These are phyloP conservation scores for Cochlearia excelsa DNA, from an alignment of 345 rosid genomes.

Conservation along the genomic window DNA sequence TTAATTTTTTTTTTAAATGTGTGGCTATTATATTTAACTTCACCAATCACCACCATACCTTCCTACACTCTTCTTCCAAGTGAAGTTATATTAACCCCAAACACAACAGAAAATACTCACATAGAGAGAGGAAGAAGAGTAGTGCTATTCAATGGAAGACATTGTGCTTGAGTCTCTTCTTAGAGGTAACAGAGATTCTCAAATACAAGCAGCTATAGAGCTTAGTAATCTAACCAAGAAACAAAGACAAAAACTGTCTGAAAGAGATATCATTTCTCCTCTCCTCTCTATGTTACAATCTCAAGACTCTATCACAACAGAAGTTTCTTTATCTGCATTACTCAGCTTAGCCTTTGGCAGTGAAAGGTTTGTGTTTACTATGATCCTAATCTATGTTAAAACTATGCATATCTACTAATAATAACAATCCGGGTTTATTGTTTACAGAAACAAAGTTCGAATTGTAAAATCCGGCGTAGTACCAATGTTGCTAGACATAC, in stretches of 20 bases:
- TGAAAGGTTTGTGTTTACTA: constrained; percentile 51
- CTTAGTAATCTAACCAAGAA: constrained; percentile 48
- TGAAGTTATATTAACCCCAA: constrained; percentile 26
- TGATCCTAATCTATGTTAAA: not conserved
- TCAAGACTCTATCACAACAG: constrained; percentile 54
- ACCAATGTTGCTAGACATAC: constrained; percentile 56
- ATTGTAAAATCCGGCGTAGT: constrained; percentile 62
- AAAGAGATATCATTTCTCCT: constrained; percentile 61
- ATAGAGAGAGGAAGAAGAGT: constrained; percentile 26
- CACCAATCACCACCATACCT: constrained; percentile 30
- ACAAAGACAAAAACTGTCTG: constrained; percentile 61
- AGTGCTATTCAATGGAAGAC: constrained; percentile 50
- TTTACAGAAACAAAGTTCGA: constrained; percentile 65
- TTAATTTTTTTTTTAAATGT: not conserved
- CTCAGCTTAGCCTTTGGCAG: constrained; percentile 87
- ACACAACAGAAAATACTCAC: not conserved
- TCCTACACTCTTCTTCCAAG: constrained; percentile 36
- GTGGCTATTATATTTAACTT: constrained; percentile 23
- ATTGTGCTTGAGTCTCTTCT: constrained; percentile 48
- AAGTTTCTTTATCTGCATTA: constrained; percentile 68
- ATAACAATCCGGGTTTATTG: too few species aligned
- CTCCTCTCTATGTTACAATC: constrained; percentile 67
- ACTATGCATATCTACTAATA: not conserved
- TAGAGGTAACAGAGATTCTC: constrained; percentile 49
- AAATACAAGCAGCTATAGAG: constrained; percentile 60